Evolutionary conservation across 192 early-diverging fungal species (phyloP), one percentile per base, ranked within the genome.

Genomic region (Gaertneriomyces sp.): DNA sequence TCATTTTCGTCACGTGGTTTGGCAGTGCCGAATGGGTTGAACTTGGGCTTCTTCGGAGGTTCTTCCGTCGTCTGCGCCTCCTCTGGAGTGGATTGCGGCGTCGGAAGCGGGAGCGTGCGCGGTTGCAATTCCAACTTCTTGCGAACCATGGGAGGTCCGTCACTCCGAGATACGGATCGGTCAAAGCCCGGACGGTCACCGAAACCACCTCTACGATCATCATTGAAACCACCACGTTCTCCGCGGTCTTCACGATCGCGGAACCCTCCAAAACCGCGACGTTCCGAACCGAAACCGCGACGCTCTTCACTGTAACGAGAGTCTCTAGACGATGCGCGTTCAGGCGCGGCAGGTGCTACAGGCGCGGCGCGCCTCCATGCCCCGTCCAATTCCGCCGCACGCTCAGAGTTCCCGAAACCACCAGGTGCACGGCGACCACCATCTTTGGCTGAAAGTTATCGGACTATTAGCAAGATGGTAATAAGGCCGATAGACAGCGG

Each of bases 21-120:
- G 50, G 83, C 83, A 10, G 63, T 65, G 53, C 83, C 83, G 60
- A 85, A 85, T 25, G 83, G 83, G 54, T 85, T 82, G 8, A 75
- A n/a, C 66, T 82, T 82, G 25, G 68, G 61, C 46, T 71, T 77
- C 56, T 66, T 61, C 16, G 65, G 67, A 38, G 66, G 46, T 60
- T 69, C 43, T 38, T 39, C 7, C 43, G 42, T 16, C 6, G n/a
- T 11, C 16, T 10, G 42, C 33, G 51, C 7, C n/a, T 17, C 51
- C 7, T 43, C 41, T n/a, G 17, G 11, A 11, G 9, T 10, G 5
- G 58, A 43, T 43, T 42, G 51, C 43, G 61, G 14, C 55, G 69
- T 25, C 3, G 68, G 42, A 50, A 59, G 56, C 39, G 55, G 49
- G 44, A 45, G 56, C 17, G 71, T 69, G 63, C 79, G 73, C 20